phyloP scores from a whole-genome alignment of 179 eudicot species.

The Drosera spatulata region DNA sequence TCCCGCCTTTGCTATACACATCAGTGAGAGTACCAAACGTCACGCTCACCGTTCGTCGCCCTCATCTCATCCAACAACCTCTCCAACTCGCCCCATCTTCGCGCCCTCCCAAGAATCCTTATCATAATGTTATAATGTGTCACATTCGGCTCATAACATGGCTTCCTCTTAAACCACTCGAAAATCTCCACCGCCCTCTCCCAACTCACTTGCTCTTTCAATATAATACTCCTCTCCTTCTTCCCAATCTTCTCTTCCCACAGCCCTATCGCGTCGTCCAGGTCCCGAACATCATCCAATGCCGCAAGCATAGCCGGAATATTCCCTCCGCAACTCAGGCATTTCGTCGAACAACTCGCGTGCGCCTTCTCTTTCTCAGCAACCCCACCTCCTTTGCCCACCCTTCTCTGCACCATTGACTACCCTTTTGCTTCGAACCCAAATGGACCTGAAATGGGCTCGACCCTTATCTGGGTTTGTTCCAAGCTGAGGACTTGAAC shows the following conservation, averaged over 20 bases:
- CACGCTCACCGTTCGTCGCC: slow-evolving; percentile 33
- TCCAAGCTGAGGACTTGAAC: no score
- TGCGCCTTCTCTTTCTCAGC: slow-evolving; percentile 23
- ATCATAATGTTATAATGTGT: slow-evolving; percentile 88
- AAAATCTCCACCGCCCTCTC: slow-evolving; percentile 74
- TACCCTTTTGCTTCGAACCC: slow-evolving; percentile 8
- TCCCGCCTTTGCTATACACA: slow-evolving; percentile 84
- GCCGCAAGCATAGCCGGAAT: slow-evolving; percentile 53
- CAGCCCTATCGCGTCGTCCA: slow-evolving; percentile 71
- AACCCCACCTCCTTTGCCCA: background rate
- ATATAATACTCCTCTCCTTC: slow-evolving; percentile 75
- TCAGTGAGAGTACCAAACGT: slow-evolving; percentile 89
- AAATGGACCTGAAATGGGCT: slow-evolving; percentile 5
- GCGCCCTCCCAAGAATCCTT: slow-evolving; percentile 63
- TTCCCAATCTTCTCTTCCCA: slow-evolving; percentile 68
- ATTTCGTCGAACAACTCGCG: slow-evolving; percentile 72
- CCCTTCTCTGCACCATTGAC: slow-evolving; percentile 3
- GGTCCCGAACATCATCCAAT: slow-evolving; percentile 37
- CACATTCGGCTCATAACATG: slow-evolving; percentile 87
- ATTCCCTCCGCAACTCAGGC: slow-evolving; percentile 58
- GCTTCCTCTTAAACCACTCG: slow-evolving; percentile 77
- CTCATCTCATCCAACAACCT: slow-evolving; percentile 66
- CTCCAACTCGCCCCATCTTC: slow-evolving; percentile 56
- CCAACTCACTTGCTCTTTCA: slow-evolving; percentile 85
- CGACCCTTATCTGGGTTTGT: slow-evolving; percentile 13